Base-by-base conservation (phyloP, 129 eudicot genomes). In the Helichrysum umbraculigerum region DNA sequence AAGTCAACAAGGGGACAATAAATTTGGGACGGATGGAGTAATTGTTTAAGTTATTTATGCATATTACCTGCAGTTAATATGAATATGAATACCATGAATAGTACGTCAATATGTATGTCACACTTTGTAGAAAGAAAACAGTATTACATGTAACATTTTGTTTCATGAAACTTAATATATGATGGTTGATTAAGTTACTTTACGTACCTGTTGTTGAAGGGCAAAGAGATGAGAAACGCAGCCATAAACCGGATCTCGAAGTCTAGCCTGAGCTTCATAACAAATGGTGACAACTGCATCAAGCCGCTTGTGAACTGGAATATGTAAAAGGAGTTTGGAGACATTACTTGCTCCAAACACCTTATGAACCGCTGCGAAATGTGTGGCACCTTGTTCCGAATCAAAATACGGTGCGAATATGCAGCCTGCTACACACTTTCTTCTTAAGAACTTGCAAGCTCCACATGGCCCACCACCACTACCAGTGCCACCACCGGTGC, bases 281-380 rank as follows among this genome's bases (percentile, higher is more conserved):
- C 97, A 92, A 5, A 89, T 86, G 60, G 88, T 92, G n/a, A 89
- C 91, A 60, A 89, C 97, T 12, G 96, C 92, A 29, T 92, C 96
- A 35, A 85, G 84, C 83, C 97, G 84, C 85, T 85, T 87, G 28
- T 89, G 82, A 6, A 83, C 83, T 22, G 95, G 95, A 29, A 91
- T 87, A 28, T 87, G 88, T 0, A 39, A 78, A 2, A 91, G 85
- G 0, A 91, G 88, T 75, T 91, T 91, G 9, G 95, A 88, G 1
- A 88, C 90, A 17, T 91, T 91, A 58, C 97, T 91, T 0, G 97
- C 97, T 69, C 97, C 97, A 61, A 91, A 91, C 65, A 91, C 97
- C 78, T 85, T 88, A 75, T 91, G 97, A 54, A 88, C 97, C 1
- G 89, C 97, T 14, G 96, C 97, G 19, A 92, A 92, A 70, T 89